phyloP scores from a whole-genome alignment of 208 protist species.

The Acanthamoeba lenticulata region DNA sequence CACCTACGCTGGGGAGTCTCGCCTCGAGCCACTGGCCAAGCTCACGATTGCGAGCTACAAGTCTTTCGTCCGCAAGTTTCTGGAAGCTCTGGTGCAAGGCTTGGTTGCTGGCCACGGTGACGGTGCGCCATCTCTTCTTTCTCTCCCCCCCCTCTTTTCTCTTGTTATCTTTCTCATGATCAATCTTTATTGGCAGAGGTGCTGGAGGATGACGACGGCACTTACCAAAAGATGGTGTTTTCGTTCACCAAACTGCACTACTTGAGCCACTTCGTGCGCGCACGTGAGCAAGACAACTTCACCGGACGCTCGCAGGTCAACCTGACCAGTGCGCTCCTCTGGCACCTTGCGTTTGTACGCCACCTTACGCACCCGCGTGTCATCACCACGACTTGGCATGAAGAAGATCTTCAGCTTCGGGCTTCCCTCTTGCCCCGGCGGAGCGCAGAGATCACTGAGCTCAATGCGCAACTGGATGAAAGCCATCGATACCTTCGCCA shows the following conservation, averaged over 20 bases:
- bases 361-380: not conserved
- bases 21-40: not conserved
- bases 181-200: not conserved
- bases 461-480: not conserved
- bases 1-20: not conserved
- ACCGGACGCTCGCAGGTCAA: not conserved
- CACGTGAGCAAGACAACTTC: not conserved
- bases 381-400: not conserved
- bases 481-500: not conserved
- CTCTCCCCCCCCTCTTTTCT: not conserved
- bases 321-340: not conserved
- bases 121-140: not conserved
- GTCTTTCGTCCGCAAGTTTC: conserved; percentile 4
- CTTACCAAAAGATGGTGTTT: not conserved
- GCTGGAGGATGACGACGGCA: not conserved
- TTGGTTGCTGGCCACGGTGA: not conserved
- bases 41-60: conserved; percentile 1
- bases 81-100: conserved; percentile 5
- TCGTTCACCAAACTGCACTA: not conserved
- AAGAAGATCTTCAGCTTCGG: not conserved
- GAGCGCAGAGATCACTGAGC: not conserved
- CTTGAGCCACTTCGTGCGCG: conserved; percentile 21
- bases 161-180: too few species aligned
- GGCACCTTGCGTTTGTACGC: not conserved
- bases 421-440: not conserved